Evolutionary conservation across 1,284 basidiomycete species (phyloP), one percentile per base, ranked within the genome.

Genomic region (Leucoagaricus sp.): DNA sequence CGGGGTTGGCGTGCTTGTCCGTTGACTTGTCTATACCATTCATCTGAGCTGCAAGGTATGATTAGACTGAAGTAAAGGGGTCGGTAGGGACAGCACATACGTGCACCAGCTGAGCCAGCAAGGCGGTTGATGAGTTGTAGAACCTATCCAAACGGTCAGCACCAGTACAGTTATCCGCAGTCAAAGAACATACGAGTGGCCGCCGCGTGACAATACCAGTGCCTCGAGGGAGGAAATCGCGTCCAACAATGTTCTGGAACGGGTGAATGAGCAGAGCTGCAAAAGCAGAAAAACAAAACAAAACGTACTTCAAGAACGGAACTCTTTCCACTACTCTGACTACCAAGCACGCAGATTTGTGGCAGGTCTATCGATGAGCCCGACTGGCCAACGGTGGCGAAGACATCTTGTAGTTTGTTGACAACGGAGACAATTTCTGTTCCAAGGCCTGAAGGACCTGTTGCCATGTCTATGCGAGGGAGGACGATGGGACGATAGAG

Each of bases 141-240:
- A 50, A 98, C 89, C 89, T 91, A 63, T 3, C 29, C n/a, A 33
- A 15, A 2, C 17, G 34, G 41, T 65, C 28, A 66, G 53, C 57
- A 42, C 49, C 50, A 21, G 50, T 54, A 49, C 17, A 23, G n/a
- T 55, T 36, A 38, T 58, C 53, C 52, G n/a, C 49, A 49, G 40
- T 28, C 12, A 49, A 46, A 46, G 52, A 1, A 65, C 72, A 50
- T 72, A 92, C 93, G 72, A 97, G 75, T 55, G 95, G 95, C 70
- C 96, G 86, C 69, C 96, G 86, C 54, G 96, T 98, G 69, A 98
- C 96, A 69, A 99, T 99, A 73, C 96, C 96, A 63, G 93, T 92
- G 67, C 96, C 96, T 81, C 96, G 91, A 73, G 96, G 96, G 67
- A 98, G 72, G 80, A 98, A 98, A 75, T 97, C 95, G 65, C 96